Evolutionary conservation across 345 rosid species (phyloP).

Genomic region (Euphorbia pulcherrima): DNA sequence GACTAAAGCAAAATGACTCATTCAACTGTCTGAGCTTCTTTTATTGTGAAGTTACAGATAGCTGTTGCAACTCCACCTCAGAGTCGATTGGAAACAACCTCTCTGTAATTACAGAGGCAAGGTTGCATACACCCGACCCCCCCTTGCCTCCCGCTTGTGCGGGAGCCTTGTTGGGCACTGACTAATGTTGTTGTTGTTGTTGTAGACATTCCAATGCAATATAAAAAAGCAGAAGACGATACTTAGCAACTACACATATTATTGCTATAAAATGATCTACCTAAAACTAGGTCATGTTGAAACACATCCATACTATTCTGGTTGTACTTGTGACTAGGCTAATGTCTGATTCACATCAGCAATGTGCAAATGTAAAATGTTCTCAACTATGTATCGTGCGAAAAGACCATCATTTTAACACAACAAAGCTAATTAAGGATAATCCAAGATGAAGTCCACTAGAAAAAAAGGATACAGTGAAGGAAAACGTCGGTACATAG

Average conservation of each 20-base stretch:
- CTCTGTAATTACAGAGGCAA: too few species aligned
- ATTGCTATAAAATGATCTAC: background rate
- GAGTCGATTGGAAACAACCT: too few species aligned
- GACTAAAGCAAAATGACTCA: too few species aligned
- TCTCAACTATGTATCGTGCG: background rate
- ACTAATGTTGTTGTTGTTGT: too few species aligned
- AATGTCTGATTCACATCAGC: background rate
- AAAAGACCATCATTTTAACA: background rate
- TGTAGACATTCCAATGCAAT: background rate
- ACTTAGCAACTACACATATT: background rate
- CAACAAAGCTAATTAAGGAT: background rate
- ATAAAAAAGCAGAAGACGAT: background rate
- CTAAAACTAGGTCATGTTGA: background rate
- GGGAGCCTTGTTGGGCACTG: too few species aligned
- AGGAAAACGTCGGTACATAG: background rate
- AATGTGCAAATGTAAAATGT: background rate
- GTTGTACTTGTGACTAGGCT: background rate
- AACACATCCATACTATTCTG: background rate
- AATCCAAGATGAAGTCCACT: background rate
- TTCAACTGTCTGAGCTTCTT: too few species aligned
- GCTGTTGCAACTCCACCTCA: too few species aligned
- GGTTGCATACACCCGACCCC: too few species aligned
- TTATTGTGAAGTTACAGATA: too few species aligned
- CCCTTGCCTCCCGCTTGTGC: too few species aligned
- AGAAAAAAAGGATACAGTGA: background rate